Conservation (phyloP, 768 basidiomycete species). For the Russula brevipes region DNA sequence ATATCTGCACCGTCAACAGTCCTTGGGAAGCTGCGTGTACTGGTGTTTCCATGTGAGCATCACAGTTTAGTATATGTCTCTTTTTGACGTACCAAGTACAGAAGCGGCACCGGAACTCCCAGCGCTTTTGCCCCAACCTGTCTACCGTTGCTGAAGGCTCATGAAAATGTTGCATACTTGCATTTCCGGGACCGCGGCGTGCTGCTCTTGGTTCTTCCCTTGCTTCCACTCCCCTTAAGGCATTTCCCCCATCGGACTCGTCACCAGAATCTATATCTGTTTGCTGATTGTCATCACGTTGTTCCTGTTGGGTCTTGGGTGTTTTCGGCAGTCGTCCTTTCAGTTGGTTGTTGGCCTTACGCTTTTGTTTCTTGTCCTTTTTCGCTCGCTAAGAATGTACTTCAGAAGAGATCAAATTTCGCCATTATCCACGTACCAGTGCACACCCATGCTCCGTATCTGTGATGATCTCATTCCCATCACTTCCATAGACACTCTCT, state of each 20-base stretch:
- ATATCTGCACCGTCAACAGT: background rate
- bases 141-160: background rate
- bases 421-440: background rate
- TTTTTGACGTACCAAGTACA: background rate
- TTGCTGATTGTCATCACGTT: background rate
- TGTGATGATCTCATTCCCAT: background rate
- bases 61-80: too few relatives aligned
- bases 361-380: too few relatives aligned
- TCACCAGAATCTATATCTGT: background rate
- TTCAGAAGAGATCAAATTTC: too few relatives aligned
- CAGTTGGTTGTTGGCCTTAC: too few relatives aligned
- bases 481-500: background rate
- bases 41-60: background rate
- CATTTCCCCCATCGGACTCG: background rate
- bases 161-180: conserved; percentile 2
- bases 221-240: background rate
- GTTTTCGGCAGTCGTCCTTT: too few relatives aligned
- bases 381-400: too few relatives aligned
- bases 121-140: background rate
- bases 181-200: background rate
- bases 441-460: background rate
- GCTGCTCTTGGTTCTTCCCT: background rate
- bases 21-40: background rate
- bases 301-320: too few relatives aligned
- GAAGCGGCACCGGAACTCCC: background rate